These are phyloP conservation scores for Microcyclosporella mali DNA, from an alignment of 2,329 filamentous ascomycete species.

Conservation along the genomic window DNA sequence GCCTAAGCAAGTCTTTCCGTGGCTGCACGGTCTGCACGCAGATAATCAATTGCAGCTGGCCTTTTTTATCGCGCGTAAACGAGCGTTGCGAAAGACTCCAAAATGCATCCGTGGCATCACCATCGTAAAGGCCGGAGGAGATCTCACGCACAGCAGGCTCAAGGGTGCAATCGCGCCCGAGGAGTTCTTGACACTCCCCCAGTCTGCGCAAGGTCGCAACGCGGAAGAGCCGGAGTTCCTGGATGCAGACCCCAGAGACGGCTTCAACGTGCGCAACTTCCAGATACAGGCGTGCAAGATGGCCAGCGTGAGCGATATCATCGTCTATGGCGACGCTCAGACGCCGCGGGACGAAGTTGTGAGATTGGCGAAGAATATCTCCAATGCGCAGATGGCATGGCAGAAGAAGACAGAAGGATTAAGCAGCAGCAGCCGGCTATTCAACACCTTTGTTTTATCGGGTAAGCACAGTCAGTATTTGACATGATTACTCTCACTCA, in stretches of 20 bases:
- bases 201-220: slow-evolving; percentile 19
- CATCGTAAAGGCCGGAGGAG: slow-evolving; percentile 81
- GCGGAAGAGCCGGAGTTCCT: slow-evolving; percentile 59
- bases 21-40: slow-evolving; percentile 88
- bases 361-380: slow-evolving; percentile 58
- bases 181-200: slow-evolving; percentile 60
- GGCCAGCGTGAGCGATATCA: slow-evolving; percentile 81
- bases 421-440: slow-evolving; percentile 44
- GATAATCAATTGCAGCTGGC: slow-evolving; percentile 82
- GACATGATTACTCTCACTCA: slow-evolving; percentile 23
- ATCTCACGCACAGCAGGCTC: slow-evolving; percentile 65
- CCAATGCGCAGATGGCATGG: slow-evolving; percentile 71
- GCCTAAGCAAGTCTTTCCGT: slow-evolving; percentile 83
- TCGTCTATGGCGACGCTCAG: slow-evolving; percentile 77
- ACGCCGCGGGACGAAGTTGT: slow-evolving; percentile 58
- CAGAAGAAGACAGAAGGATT: slow-evolving; percentile 56
- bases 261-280: slow-evolving; percentile 94
- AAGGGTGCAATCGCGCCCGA: slow-evolving; percentile 81
- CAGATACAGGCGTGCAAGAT: slow-evolving; percentile 90
- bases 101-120: slow-evolving; percentile 74
- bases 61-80: slow-evolving; percentile 78
- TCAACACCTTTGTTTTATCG: slow-evolving; percentile 76
- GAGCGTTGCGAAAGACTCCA: slow-evolving; percentile 63
- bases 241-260: slow-evolving; percentile 77
- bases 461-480: slow-evolving; percentile 38